These are phyloP conservation scores for Capronia coronata DNA, from an alignment of 2,329 filamentous ascomycete species.

Conservation along the genomic window DNA sequence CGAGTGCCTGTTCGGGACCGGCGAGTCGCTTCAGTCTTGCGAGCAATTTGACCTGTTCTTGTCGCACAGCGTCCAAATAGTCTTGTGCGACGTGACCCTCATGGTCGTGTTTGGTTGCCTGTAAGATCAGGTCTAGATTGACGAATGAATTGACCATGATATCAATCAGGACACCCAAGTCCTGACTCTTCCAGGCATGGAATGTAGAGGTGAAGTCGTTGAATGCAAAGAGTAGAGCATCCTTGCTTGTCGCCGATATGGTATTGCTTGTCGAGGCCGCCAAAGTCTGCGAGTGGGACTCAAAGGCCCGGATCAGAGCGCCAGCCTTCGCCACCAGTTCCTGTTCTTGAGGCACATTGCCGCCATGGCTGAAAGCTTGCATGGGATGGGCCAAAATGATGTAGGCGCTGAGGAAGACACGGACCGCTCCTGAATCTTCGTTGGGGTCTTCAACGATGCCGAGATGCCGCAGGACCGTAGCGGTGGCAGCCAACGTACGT, in stretches of 20 bases:
- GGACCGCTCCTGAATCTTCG: constrained; percentile 46
- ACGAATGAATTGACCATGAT: constrained; percentile 63
- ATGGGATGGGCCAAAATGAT: constrained; percentile 56
- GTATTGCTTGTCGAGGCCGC: not conserved
- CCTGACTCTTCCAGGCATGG: constrained; percentile 59
- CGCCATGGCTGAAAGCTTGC: constrained; percentile 49
- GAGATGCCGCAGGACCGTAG: constrained; percentile 51
- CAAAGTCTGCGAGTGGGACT: constrained; percentile 13
- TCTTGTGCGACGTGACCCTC: constrained; percentile 57
- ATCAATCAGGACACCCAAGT: constrained; percentile 56
- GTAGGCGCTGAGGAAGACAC: constrained; percentile 59
- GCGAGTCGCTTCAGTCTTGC: constrained; percentile 57
- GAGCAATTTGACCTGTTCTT: constrained; percentile 58
- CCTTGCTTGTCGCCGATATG: not conserved
- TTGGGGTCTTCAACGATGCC: constrained; percentile 46
- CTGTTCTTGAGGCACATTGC: constrained; percentile 56
- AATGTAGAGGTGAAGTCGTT: constrained; percentile 57
- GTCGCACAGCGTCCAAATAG: constrained; percentile 58
- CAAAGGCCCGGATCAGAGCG: constrained; percentile 45
- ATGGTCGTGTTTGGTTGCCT: constrained; percentile 58
- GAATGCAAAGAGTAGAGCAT: constrained; percentile 48
- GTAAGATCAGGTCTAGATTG: constrained; percentile 60
- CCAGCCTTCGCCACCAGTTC: constrained; percentile 56
- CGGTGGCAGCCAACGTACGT: constrained; percentile 48
- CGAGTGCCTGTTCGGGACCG: constrained; percentile 54